phyloP scores from a whole-genome alignment of 2,329 filamentous ascomycete genomes.

The Atkinsonella texensis region DNA sequence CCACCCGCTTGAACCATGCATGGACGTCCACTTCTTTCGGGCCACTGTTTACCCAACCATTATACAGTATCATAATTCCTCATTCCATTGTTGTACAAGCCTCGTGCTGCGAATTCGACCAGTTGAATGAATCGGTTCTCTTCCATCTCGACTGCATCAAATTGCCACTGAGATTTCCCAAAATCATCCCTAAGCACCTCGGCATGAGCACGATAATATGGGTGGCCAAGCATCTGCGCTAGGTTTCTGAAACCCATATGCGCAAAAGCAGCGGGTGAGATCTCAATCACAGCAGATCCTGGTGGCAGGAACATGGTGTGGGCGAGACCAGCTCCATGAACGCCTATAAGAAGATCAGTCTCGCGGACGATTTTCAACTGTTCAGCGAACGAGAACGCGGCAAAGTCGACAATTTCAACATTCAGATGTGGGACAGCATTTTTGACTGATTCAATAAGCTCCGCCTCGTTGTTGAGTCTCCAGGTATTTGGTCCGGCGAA shows the following conservation, averaged over 20 bases:
- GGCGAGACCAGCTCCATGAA: conserved; percentile 31
- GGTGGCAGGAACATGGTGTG: conserved; percentile 28
- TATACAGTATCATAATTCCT: neutral
- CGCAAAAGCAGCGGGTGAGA: conserved; percentile 20
- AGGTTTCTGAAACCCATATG: conserved; percentile 26
- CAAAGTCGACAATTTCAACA: conserved; percentile 25
- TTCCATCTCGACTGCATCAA: neutral
- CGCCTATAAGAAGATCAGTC: conserved; percentile 30
- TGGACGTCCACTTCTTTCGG: too few species aligned
- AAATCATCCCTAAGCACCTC: conserved; percentile 1
- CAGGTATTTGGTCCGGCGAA: conserved; percentile 21
- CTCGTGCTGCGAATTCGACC: neutral
- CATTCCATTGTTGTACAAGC: neutral
- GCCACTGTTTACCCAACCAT: too few species aligned
- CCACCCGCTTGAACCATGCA: too few species aligned
- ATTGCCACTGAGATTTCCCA: conserved; percentile 1
- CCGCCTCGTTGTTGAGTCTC: conserved; percentile 17
- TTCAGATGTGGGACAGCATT: conserved; percentile 14
- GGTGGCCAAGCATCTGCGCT: conserved; percentile 22
- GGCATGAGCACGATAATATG: conserved; percentile 27
- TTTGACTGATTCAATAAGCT: conserved; percentile 16
- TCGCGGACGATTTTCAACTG: conserved; percentile 22
- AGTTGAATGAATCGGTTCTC: neutral
- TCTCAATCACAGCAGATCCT: conserved; percentile 27
- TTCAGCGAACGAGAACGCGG: conserved; percentile 21